Evolutionary conservation across 108 stramenopile species (phyloP).

Genomic region (Schizochytrium sp.): DNA sequence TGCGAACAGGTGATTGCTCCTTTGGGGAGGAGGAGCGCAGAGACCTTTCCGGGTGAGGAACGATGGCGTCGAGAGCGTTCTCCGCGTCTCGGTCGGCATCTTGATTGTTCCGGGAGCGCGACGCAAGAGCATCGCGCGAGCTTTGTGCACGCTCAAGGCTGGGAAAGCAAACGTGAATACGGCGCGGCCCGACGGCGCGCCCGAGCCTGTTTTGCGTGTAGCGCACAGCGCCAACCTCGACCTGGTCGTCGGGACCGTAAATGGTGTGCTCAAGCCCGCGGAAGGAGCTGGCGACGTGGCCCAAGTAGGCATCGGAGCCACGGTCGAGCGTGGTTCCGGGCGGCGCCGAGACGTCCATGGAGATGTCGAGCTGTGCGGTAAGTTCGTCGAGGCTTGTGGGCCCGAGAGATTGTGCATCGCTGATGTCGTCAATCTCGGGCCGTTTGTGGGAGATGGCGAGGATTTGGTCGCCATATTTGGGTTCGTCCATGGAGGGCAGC

Average conservation of each 20-base stretch:
- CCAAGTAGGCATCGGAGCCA: not conserved
- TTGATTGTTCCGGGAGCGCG: not conserved
- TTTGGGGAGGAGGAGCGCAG: not conserved
- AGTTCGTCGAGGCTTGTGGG: not conserved
- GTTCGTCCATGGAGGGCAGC: not conserved
- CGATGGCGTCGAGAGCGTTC: not conserved
- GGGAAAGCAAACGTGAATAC: not conserved
- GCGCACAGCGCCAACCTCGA: not conserved
- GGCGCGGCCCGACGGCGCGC: not conserved
- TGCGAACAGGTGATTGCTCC: no score
- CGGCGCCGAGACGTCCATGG: not conserved
- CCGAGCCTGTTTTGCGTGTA: constrained; percentile 15
- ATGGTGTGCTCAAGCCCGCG: not conserved
- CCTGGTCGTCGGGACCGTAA: not conserved
- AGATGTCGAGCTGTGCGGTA: not conserved
- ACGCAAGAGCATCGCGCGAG: not conserved
- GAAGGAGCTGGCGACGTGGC: not conserved
- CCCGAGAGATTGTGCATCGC: not conserved
- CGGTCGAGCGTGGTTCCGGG: not conserved
- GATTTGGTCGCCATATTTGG: not conserved
- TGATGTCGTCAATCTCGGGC: not conserved
- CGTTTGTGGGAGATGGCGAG: constrained; percentile 7
- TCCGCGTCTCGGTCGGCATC: not conserved
- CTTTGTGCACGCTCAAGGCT: not conserved
- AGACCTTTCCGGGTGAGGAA: not conserved